A percentile compares a stretch with the other conserved stretches of the same genome.
Evolutionary conservation across 2,329 filamentous ascomycete genomes (phyloP).

Genomic region (Fusarium chlamydosporum): DNA sequence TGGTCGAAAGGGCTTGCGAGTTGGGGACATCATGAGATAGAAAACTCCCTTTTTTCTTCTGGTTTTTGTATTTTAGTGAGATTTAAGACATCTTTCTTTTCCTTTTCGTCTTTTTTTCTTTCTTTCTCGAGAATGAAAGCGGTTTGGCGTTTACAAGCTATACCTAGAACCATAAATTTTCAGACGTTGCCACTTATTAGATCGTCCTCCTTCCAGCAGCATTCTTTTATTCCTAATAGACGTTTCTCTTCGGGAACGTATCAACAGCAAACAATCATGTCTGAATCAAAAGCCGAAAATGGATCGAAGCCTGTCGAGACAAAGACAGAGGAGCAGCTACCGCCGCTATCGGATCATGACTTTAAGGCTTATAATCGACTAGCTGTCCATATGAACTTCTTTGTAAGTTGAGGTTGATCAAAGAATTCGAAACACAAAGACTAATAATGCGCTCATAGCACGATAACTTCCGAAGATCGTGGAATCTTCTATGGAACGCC

Average conservation of each 20-base stretch:
- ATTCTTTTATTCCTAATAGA: background rate
- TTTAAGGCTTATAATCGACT: constrained; percentile 80
- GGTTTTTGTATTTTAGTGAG: constrained; percentile 26
- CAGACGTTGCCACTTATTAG: constrained; percentile 9
- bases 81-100: background rate
- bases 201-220: background rate
- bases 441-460: constrained; percentile 65
- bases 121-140: constrained; percentile 35
- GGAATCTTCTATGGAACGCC: constrained; percentile 78
- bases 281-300: constrained; percentile 25
- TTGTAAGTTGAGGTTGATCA: constrained; percentile 61
- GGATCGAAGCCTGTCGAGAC: constrained; percentile 22
- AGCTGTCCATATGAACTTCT: constrained; percentile 81
- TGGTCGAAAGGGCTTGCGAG: constrained; percentile 24
- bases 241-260: background rate
- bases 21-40: constrained; percentile 35
- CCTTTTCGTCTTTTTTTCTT: background rate
- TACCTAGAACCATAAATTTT: constrained; percentile 14
- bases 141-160: constrained; percentile 15
- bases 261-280: constrained; percentile 38
- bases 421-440: background rate
- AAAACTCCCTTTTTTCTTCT: constrained; percentile 8
- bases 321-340: constrained; percentile 58
- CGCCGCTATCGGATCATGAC: constrained; percentile 75
- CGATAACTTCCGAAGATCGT: constrained; percentile 80